These are phyloP conservation scores for Blyttiomyces sp. DNA, from an alignment of 371 early-diverging fungal species.

Conservation along the genomic window DNA sequence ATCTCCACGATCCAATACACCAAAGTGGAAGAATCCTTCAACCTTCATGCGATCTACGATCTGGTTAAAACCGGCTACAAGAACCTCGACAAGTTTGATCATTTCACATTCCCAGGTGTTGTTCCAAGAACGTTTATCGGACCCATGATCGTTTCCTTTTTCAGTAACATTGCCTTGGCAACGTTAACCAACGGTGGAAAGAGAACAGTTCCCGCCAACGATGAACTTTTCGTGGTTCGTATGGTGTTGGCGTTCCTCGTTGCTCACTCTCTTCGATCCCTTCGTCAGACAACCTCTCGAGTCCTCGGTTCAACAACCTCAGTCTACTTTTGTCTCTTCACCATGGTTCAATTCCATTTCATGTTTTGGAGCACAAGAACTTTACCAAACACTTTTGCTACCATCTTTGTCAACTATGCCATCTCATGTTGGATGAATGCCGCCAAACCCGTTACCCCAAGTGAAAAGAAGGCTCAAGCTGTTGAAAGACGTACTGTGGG, in stretches of 20 bases:
- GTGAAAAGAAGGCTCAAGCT: conserved; percentile 5
- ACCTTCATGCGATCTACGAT: conserved; percentile 89
- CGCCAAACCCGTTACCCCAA: conserved; percentile 9
- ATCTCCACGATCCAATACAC: conserved; percentile 66
- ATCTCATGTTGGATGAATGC: conserved; percentile 27
- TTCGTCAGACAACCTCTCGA: not conserved
- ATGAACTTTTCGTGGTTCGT: conserved; percentile 10
- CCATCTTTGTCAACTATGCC: conserved; percentile 53
- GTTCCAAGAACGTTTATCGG: conserved; percentile 92
- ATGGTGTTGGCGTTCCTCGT: conserved; percentile 2
- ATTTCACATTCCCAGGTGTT: conserved; percentile 79
- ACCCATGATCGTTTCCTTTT: conserved; percentile 43
- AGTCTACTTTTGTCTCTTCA: conserved; percentile 56
- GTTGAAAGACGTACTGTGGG: not conserved
- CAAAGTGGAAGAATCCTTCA: conserved; percentile 96
- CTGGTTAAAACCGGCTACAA: conserved; percentile 46
- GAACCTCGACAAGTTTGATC: conserved; percentile 33
- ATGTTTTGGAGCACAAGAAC: conserved; percentile 85
- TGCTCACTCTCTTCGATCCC: conserved; percentile 14
- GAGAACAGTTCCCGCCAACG: not conserved
- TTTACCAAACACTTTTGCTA: conserved; percentile 82
- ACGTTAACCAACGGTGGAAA: conserved; percentile 7
- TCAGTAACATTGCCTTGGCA: not conserved
- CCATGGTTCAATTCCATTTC: conserved; percentile 78
- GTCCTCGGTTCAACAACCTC: conserved; percentile 60